These are phyloP conservation scores for Pleodorina starrii DNA, from an alignment of 139 green algal species.

Conservation along the genomic window DNA sequence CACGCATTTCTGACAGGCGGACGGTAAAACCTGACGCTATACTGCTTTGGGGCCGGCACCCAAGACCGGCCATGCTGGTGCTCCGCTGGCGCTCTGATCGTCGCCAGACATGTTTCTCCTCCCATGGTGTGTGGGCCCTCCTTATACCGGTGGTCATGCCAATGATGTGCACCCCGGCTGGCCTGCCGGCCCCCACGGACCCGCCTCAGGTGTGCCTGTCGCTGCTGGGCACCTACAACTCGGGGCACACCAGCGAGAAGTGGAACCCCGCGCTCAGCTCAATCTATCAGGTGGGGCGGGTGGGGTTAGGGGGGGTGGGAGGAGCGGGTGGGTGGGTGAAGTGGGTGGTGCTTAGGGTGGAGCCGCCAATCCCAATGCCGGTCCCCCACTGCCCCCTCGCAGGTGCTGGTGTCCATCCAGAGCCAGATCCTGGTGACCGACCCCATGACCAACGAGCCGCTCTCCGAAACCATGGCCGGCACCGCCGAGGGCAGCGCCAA, in stretches of 20 bases:
- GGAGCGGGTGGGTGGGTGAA: no score
- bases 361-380: not conserved
- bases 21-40: no score
- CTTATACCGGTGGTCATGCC: no score
- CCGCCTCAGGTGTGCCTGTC: constrained; percentile 80
- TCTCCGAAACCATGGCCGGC: constrained; percentile 70
- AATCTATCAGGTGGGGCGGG: constrained; percentile 73
- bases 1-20: no score
- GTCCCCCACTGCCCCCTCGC: not conserved
- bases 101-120: no score
- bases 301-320: no score
- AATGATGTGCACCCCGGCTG: no score
- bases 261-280: constrained; percentile 79
- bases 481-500: constrained; percentile 63
- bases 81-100: no score
- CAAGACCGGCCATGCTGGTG: no score
- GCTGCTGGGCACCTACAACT: constrained; percentile 88
- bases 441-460: constrained; percentile 76
- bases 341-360: not conserved
- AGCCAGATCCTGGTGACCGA: constrained; percentile 70
- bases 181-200: no score
- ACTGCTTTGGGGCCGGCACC: no score
- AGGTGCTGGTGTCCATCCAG: constrained; percentile 87
- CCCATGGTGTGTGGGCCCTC: no score
- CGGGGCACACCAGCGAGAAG: constrained; percentile 74